These are phyloP conservation scores for Ceratocystis ficicola DNA, from an alignment of 2,329 filamentous ascomycete genomes.

Conservation along the genomic window DNA sequence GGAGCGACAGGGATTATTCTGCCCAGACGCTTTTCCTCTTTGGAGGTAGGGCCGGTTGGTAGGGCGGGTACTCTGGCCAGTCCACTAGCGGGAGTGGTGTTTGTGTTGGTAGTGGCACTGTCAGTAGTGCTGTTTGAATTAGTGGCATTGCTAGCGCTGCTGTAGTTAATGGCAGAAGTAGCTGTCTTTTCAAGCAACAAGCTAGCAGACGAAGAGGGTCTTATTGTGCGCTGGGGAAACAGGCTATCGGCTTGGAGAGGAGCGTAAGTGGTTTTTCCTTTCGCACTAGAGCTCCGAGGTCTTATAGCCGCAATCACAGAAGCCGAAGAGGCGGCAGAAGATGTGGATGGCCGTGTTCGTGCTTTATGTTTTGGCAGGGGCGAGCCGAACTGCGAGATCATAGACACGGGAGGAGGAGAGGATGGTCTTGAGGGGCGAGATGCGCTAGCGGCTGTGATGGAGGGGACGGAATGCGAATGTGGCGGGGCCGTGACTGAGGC, in stretches of 20 bases:
- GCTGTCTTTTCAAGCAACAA: constrained; percentile 2
- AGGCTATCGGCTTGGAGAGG: constrained; percentile 11
- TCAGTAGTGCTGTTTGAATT: neutral
- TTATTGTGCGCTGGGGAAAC: constrained; percentile 3
- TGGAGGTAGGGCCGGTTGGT: constrained; percentile 8
- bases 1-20: constrained; percentile 19
- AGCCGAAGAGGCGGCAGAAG: neutral
- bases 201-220: constrained; percentile 11
- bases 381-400: constrained; percentile 1
- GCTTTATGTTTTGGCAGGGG: neutral
- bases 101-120: neutral
- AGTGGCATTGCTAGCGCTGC: neutral
- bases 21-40: constrained; percentile 10
- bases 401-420: constrained; percentile 4
- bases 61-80: neutral
- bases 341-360: neutral
- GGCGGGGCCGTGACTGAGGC: neutral
- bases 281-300: constrained; percentile 1
- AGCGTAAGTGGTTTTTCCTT: constrained; percentile 16
- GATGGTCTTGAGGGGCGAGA: neutral
- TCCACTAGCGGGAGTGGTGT: neutral
- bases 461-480: neutral
- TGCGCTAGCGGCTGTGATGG: neutral
- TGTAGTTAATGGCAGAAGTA: neutral
- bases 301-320: neutral